phyloP scores from a whole-genome alignment of 257 asterid species.

The Lantana camara region DNA sequence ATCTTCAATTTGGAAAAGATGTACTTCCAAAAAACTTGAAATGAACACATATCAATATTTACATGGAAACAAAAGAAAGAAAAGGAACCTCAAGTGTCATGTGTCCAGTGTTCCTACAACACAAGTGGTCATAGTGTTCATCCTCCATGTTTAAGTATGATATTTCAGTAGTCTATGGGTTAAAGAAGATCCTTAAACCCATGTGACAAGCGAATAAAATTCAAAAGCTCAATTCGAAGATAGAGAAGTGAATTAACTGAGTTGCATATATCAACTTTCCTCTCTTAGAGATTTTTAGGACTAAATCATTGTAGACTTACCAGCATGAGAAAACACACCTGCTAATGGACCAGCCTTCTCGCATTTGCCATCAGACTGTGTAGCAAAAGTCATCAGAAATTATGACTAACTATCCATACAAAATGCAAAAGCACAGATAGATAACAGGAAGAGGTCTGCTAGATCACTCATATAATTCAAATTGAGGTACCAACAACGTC shows the following conservation, averaged over 20 bases:
- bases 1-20: background rate
- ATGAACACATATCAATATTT: background rate
- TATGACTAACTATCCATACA: constrained; percentile 13
- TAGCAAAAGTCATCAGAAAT: constrained; percentile 20
- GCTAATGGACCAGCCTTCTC: constrained; percentile 17
- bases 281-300: constrained; percentile 15
- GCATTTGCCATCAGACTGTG: constrained; percentile 38
- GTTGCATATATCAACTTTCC: constrained; percentile 14
- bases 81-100: background rate
- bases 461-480: constrained; percentile 2
- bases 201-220: background rate
- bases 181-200: background rate
- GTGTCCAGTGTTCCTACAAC: background rate
- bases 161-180: background rate
- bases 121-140: background rate
- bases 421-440: constrained; percentile 17
- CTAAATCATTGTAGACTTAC: constrained; percentile 29
- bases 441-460: background rate
- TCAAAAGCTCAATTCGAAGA: background rate
- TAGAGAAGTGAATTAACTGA: constrained; percentile 14
- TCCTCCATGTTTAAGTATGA: constrained; percentile 9
- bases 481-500: background rate
- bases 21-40: background rate
- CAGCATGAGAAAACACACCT: constrained; percentile 27
- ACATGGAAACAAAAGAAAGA: no score